These are phyloP conservation scores for Dalechampia spathulata DNA, from an alignment of 441 rosid genomes.

Conservation along the genomic window DNA sequence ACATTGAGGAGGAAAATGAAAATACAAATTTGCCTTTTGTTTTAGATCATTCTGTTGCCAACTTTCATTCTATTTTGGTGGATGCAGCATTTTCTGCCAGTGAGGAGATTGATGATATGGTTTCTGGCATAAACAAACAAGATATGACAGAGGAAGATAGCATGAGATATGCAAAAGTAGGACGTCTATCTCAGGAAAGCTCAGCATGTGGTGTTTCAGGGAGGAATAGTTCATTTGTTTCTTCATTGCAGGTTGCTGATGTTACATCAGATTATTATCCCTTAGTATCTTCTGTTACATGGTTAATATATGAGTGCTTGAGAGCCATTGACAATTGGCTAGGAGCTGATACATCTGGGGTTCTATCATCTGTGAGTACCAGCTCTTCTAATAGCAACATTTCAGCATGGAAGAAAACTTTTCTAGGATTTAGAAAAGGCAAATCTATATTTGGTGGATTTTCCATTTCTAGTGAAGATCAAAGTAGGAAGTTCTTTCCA, in stretches of 20 bases:
- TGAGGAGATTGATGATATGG: constrained; percentile 35
- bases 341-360: constrained; percentile 43
- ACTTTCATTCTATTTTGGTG: constrained; percentile 68
- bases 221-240: constrained; percentile 38
- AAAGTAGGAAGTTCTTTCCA: constrained; percentile 26
- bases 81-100: constrained; percentile 61
- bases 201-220: constrained; percentile 52
- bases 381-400: constrained; percentile 38
- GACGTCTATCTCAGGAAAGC: constrained; percentile 71
- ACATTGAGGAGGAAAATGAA: constrained; percentile 70
- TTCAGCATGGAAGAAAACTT: constrained; percentile 46
- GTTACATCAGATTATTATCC: constrained; percentile 28
- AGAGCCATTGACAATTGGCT: constrained; percentile 65
- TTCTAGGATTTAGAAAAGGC: constrained; percentile 48
- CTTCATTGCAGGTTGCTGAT: constrained; percentile 36
- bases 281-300: constrained; percentile 50
- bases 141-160: constrained; percentile 48
- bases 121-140: constrained; percentile 23
- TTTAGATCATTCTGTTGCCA: constrained; percentile 61
- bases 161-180: constrained; percentile 78
- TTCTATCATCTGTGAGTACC: constrained; percentile 32
- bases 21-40: constrained; percentile 49
- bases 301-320: constrained; percentile 70
- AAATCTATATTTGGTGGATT: constrained; percentile 46
- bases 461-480: constrained; percentile 45